Evolutionary conservation across 768 basidiomycete genomes (phyloP).

Genomic region (Lactifluus subvellereus): DNA sequence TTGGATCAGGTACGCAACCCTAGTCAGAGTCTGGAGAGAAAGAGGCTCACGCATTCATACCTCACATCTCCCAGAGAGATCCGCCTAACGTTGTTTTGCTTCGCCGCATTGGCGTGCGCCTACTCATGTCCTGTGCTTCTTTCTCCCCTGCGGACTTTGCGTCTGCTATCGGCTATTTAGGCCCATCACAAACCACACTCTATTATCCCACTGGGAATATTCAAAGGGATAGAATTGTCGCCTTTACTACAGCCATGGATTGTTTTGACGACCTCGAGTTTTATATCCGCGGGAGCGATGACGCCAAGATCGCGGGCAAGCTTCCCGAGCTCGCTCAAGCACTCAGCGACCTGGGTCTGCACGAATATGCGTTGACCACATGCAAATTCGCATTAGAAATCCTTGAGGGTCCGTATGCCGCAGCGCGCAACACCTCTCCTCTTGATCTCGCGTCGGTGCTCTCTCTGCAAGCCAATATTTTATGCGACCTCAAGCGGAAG

Average conservation of each 20-base stretch:
- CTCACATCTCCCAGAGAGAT: not conserved
- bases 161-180: constrained; percentile 12
- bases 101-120: constrained; percentile 6
- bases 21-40: not conserved
- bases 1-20: not conserved
- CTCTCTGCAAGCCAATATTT: constrained; percentile 6
- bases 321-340: constrained; percentile 10
- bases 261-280: not conserved
- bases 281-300: not conserved
- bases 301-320: not conserved
- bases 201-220: constrained; percentile 15
- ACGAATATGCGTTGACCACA: not conserved
- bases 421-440: not conserved
- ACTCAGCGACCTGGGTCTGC: constrained; percentile 13
- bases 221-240: not conserved
- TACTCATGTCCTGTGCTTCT: constrained; percentile 13
- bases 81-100: not conserved
- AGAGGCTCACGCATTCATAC: not conserved
- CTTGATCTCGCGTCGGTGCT: not conserved
- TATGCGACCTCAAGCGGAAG: constrained; percentile 7
- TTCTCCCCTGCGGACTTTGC: constrained; percentile 7
- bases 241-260: constrained; percentile 4
- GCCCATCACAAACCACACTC: not conserved
- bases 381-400: not conserved
- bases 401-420: not conserved